Evolutionary conservation across 2,329 filamentous ascomycete genomes (phyloP).

Genomic region (Colletotrichum cuscutae): DNA sequence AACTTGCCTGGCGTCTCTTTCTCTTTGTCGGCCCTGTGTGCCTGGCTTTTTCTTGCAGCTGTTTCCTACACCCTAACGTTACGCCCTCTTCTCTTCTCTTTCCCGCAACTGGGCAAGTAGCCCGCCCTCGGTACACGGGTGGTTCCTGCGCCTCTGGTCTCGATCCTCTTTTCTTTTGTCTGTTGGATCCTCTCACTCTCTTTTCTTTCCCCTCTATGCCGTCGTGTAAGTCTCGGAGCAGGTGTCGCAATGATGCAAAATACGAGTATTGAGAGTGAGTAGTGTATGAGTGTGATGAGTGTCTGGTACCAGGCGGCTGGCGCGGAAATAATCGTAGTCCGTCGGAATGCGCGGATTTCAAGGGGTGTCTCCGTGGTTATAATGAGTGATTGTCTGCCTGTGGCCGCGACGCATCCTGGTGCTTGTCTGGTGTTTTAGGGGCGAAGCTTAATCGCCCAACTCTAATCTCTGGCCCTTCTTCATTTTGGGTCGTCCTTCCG

Average conservation of each 20-base stretch:
- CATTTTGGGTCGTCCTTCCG: neutral
- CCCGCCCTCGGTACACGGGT: neutral
- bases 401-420: conserved; percentile 11
- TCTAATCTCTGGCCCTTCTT: neutral
- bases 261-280: neutral
- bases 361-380: conserved; percentile 16
- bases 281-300: neutral
- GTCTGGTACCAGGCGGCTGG: conserved; percentile 3
- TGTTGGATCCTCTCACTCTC: neutral
- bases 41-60: neutral
- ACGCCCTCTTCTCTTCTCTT: neutral
- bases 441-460: conserved; percentile 28
- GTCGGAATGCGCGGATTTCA: conserved; percentile 7
- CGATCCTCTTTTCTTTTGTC: neutral
- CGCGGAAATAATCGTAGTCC: conserved; percentile 19
- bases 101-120: neutral
- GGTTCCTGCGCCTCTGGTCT: neutral
- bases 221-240: neutral
- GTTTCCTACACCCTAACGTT: neutral
- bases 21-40: neutral
- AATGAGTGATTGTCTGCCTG: conserved; percentile 5
- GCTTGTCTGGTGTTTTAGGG: conserved; percentile 30
- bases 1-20: no score
- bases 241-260: neutral
- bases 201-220: neutral